A percentile compares a stretch with the other conserved stretches of the same genome.
These are phyloP conservation scores for Gymnopilus junonius DNA, from an alignment of 768 basidiomycete species.

Conservation along the genomic window DNA sequence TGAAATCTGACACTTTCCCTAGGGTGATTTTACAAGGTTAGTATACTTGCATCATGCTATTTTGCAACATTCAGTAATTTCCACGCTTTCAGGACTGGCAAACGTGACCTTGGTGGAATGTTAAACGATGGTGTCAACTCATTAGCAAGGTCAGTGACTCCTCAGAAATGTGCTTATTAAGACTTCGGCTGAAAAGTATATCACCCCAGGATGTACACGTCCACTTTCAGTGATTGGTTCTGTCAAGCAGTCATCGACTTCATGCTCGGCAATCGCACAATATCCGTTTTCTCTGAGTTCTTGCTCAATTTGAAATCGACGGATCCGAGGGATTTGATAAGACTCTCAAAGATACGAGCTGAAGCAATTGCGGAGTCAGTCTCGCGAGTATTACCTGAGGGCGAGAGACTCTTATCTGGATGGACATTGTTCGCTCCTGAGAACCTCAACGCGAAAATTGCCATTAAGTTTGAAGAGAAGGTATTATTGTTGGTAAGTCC, in stretches of 20 bases:
- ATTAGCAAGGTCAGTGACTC: conserved; percentile 61
- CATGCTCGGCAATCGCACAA: conserved; percentile 84
- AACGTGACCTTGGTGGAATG: conserved; percentile 89
- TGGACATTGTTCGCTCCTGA: conserved; percentile 94
- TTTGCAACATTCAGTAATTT: background rate
- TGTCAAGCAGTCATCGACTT: conserved; percentile 95
- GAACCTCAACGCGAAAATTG: conserved; percentile 69
- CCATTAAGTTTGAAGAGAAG: conserved; percentile 93
- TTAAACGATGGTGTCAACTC: conserved; percentile 97
- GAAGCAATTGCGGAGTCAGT: conserved; percentile 93
- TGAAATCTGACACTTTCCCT: background rate
- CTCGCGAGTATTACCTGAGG: conserved; percentile 73
- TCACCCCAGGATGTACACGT: conserved; percentile 75
- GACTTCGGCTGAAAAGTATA: background rate
- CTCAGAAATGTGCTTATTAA: background rate
- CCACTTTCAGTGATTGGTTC: conserved; percentile 96
- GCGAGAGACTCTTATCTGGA: conserved; percentile 77
- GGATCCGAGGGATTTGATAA: conserved; percentile 90
- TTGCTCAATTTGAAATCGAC: conserved; percentile 84
- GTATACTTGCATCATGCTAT: background rate
- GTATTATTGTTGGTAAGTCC: conserved; percentile 79
- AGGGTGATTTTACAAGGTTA: conserved; percentile 91
- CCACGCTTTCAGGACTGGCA: conserved; percentile 74
- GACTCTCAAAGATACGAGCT: conserved; percentile 85
- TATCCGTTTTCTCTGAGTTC: conserved; percentile 93